A percentile compares a stretch with the other conserved stretches of the same genome.
Evolutionary conservation across 2,329 filamentous ascomycete species (phyloP).

Genomic region (Neonectria hederae): DNA sequence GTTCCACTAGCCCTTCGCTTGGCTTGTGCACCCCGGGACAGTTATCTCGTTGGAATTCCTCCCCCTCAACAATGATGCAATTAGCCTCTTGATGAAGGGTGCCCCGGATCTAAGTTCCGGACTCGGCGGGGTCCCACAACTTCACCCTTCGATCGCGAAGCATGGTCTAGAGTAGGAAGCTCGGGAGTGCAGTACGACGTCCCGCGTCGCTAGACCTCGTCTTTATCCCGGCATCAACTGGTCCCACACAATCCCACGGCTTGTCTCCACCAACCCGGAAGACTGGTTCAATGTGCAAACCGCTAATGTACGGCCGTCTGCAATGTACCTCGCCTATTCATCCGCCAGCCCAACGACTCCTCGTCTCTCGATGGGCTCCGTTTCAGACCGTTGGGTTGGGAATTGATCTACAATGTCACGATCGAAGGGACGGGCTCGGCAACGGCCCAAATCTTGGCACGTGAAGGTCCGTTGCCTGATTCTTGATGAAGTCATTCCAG

Average conservation of each 20-base stretch:
- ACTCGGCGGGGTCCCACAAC: conserved; percentile 8
- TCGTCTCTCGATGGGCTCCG: background rate
- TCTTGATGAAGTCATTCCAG: background rate
- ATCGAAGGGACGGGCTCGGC: conserved; percentile 11
- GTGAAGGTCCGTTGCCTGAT: conserved; percentile 1
- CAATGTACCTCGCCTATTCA: conserved; percentile 29
- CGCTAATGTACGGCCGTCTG: conserved; percentile 36
- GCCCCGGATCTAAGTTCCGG: background rate
- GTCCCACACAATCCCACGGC: conserved; percentile 37
- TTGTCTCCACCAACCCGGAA: conserved; percentile 36
- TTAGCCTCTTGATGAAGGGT: conserved; percentile 1
- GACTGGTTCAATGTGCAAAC: conserved; percentile 36
- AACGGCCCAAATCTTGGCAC: conserved; percentile 9
- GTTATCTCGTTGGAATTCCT: conserved; percentile 5
- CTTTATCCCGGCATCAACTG: conserved; percentile 14
- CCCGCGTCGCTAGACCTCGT: conserved; percentile 28
- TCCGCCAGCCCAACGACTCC: conserved; percentile 13
- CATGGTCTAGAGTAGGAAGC: conserved; percentile 2
- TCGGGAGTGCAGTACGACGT: conserved; percentile 12
- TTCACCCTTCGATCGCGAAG: conserved; percentile 6
- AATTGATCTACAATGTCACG: conserved; percentile 14
- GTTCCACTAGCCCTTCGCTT: conserved; percentile 31
- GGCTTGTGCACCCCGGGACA: conserved; percentile 25
- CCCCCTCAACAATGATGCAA: conserved; percentile 16
- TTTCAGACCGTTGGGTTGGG: conserved; percentile 14